These are phyloP conservation scores for Juglanconis juglandina DNA, from an alignment of 2,329 filamentous ascomycete genomes.

Conservation along the genomic window DNA sequence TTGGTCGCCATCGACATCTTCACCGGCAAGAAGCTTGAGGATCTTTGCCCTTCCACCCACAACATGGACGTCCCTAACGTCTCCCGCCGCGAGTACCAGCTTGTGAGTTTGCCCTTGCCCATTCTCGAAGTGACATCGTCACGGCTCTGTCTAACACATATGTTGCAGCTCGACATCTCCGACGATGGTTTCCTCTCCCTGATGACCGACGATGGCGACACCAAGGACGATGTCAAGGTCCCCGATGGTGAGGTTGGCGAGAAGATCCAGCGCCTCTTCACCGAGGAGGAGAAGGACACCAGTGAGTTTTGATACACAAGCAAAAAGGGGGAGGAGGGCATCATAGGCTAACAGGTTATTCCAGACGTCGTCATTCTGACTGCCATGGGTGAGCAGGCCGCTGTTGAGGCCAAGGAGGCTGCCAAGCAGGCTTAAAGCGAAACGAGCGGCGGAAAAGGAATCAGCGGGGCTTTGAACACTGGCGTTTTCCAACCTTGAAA, in stretches of 20 bases:
- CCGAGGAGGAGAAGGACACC: conserved; percentile 81
- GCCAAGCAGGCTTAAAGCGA: conserved; percentile 42
- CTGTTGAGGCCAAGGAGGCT: conserved; percentile 93
- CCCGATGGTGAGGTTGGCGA: conserved; percentile 87
- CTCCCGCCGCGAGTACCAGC: conserved; percentile 83
- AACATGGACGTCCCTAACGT: conserved; percentile 99
- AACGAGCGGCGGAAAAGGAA: conserved; percentile 5
- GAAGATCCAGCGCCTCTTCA: conserved; percentile 80
- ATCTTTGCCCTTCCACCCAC: conserved; percentile 95
- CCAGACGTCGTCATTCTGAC: conserved; percentile 87
- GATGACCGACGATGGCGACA: conserved; percentile 79
- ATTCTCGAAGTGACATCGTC: conserved; percentile 1
- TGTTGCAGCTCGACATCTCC: conserved; percentile 76
- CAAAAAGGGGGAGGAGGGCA: not conserved
- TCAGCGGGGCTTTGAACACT: conserved; percentile 15
- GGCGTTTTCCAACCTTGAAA: conserved; percentile 10
- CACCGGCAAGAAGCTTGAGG: conserved; percentile 99
- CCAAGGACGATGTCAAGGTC: conserved; percentile 93
- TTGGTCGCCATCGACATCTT: conserved; percentile 98
- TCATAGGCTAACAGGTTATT: conserved; percentile 22
- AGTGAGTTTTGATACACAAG: conserved; percentile 59
- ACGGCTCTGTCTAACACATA: not conserved
- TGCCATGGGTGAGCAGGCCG: conserved; percentile 92
- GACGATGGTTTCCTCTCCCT: conserved; percentile 95
- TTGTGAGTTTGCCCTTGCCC: conserved; percentile 60